These are phyloP conservation scores for Candida quercuum DNA, from an alignment of 805 yeast species.

Conservation along the genomic window DNA sequence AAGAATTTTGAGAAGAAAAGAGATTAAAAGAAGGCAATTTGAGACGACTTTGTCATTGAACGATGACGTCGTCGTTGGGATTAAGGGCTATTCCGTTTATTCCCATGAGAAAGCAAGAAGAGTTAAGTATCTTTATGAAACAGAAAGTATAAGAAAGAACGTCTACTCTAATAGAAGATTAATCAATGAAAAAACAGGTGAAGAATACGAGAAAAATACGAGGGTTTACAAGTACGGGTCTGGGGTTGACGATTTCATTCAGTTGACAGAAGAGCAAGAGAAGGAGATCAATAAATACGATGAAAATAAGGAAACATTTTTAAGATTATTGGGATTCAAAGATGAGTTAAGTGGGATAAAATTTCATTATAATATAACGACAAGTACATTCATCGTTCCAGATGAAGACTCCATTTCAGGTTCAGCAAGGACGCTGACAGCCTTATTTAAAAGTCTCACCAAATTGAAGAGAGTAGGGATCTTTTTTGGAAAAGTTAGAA, in stretches of 20 bases:
- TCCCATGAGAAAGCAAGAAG: constrained; percentile 46
- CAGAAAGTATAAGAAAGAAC: constrained; percentile 43
- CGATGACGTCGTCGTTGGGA: constrained; percentile 51
- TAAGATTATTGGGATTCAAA: constrained; percentile 68
- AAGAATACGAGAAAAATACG: constrained; percentile 31
- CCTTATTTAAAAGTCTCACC: constrained; percentile 57
- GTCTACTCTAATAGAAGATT: constrained; percentile 43
- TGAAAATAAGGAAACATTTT: constrained; percentile 36
- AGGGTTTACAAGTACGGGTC: constrained; percentile 41
- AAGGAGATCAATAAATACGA: constrained; percentile 28
- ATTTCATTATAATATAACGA: constrained; percentile 46
- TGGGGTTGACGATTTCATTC: constrained; percentile 31
- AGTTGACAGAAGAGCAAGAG: constrained; percentile 32
- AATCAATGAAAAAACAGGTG: constrained; percentile 37
- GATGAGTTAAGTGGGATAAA: constrained; percentile 34
- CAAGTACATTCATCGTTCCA: constrained; percentile 63
- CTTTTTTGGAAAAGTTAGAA: constrained; percentile 63
- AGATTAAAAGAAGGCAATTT: constrained; percentile 58
- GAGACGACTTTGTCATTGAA: constrained; percentile 55
- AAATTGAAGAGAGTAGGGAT: constrained; percentile 53
- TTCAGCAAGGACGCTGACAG: constrained; percentile 60
- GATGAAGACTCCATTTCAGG: constrained; percentile 55
- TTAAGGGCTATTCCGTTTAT: constrained; percentile 67
- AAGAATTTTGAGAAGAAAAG: constrained; percentile 50
- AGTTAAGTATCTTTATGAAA: constrained; percentile 48